Percentiles rank a stretch among this genome's conserved stretches.
Conservation (phyloP, 768 basidiomycete species). For the Filobasidium floriforme region DNA sequence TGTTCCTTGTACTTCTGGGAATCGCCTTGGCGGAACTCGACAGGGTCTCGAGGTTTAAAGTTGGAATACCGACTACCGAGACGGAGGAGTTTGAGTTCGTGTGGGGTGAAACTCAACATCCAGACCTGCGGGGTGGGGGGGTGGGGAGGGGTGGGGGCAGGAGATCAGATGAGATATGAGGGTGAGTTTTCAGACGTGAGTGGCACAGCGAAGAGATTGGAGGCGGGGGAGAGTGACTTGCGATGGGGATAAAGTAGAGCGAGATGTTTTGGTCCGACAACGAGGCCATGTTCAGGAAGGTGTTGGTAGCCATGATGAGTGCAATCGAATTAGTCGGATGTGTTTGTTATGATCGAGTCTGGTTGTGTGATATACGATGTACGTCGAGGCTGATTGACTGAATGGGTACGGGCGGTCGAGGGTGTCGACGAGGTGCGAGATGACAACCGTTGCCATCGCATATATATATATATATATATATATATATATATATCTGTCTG, state of each 20-base stretch:
- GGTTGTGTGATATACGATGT: not conserved
- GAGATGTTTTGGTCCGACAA: conserved; percentile 21
- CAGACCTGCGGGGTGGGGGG: conserved; percentile 4
- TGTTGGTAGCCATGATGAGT: conserved; percentile 10
- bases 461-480: too few relatives aligned
- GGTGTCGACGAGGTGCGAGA: too few relatives aligned
- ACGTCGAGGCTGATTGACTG: not conserved
- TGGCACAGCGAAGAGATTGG: too few relatives aligned
- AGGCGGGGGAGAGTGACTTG: not conserved
- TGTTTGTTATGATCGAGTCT: too few relatives aligned
- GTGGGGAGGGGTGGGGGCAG: not conserved
- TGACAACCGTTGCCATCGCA: too few relatives aligned
- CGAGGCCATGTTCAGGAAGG: conserved; percentile 18
- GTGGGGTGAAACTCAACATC: conserved; percentile 15
- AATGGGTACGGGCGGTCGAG: not conserved
- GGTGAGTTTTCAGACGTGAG: too few relatives aligned
- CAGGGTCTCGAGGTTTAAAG: conserved; percentile 17
- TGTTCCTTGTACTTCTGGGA: conserved; percentile 18
- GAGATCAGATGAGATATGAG: conserved; percentile 3
- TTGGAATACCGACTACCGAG: conserved; percentile 17
- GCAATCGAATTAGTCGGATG: not conserved
- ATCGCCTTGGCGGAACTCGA: conserved; percentile 16
- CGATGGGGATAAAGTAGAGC: conserved; percentile 8
- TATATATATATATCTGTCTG: too few relatives aligned
- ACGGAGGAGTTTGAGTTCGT: conserved; percentile 19